Base-by-base conservation (phyloP, 2,329 filamentous ascomycete genomes). In the Paecilomyces sp. region DNA sequence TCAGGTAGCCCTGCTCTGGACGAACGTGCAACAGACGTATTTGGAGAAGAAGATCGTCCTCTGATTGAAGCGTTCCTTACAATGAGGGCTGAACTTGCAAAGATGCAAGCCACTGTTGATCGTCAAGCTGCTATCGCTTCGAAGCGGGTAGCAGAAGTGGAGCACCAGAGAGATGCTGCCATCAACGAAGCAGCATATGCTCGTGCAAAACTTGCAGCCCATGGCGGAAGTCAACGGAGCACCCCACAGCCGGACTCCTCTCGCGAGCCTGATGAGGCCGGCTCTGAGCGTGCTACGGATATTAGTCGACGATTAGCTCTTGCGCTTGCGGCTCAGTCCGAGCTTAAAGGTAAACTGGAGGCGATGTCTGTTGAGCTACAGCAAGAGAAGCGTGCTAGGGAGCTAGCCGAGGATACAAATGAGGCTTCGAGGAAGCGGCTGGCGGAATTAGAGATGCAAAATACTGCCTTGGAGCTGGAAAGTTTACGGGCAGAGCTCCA, bases 161-260 rank as follows among this genome's bases (percentile, higher is more conserved):
- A 99, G 72, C 92, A 90, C 71, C 94, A 99, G 77, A 85, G 95
- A 56, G 94, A 99, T 75, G 87, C 89, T 50, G 94, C 94, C n/a
- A 88, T 99, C 58, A 90, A 88, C 67, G 95, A 99, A 77, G 94
- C 94, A 0, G 89, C 94, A 0, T 97, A 97, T 74, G 91, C 92
- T 34, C 96, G 95, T 71, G 92, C 95, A 2, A 97, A 91, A 71
- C 80, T 97, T 57, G 92, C 92, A 31, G 92, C 92, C 7, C 88
- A 92, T 63, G 87, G 86, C 58, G 82, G 81, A n/a, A 91, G 88
- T 66, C 82, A 86, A 57, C 80, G 80, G 51, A 79, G 81, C n/a
- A 83, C 81, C 6, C 81, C 82, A 6, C 79, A 80, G 60, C 78
- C 77, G 2, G 81, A 83, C 54, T 65, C 64, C 57, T 71, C 74